Evolutionary conservation across 2,329 filamentous ascomycete species (phyloP).

Genomic region (Alternaria ethzedia): DNA sequence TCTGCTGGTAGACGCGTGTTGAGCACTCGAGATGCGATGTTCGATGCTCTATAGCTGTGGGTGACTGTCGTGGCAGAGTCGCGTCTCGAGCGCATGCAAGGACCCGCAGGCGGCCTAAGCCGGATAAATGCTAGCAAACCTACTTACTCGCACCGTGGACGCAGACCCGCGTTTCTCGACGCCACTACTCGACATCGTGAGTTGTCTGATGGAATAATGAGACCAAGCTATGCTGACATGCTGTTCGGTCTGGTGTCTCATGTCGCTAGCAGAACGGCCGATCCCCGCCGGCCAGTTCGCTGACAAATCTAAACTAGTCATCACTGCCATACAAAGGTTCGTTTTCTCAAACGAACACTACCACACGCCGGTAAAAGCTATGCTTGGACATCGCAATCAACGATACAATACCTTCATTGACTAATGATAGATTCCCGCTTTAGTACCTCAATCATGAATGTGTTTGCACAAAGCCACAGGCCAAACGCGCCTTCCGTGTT

Average conservation of each 20-base stretch:
- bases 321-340: slow-evolving; percentile 30
- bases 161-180: slow-evolving; percentile 33
- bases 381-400: background rate
- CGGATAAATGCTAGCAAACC: background rate
- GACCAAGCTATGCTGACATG: slow-evolving; percentile 9
- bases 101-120: background rate
- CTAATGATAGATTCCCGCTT: background rate
- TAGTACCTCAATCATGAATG: background rate
- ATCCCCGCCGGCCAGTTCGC: background rate
- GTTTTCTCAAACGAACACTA: slow-evolving; percentile 5
- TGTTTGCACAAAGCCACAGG: background rate
- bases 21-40: background rate
- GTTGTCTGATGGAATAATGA: background rate
- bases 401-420: fast-evolving
- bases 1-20: background rate
- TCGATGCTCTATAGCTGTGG: background rate
- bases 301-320: slow-evolving; percentile 10
- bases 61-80: background rate
- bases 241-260: slow-evolving; percentile 12
- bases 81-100: background rate
- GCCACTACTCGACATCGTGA: slow-evolving; percentile 22
- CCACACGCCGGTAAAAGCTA: too few relatives aligned
- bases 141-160: slow-evolving; percentile 29
- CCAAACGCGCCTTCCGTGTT: background rate
- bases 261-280: background rate